Conservation (phyloP, 2,329 filamentous ascomycete species). For the Biscogniauxia mediterranea region DNA sequence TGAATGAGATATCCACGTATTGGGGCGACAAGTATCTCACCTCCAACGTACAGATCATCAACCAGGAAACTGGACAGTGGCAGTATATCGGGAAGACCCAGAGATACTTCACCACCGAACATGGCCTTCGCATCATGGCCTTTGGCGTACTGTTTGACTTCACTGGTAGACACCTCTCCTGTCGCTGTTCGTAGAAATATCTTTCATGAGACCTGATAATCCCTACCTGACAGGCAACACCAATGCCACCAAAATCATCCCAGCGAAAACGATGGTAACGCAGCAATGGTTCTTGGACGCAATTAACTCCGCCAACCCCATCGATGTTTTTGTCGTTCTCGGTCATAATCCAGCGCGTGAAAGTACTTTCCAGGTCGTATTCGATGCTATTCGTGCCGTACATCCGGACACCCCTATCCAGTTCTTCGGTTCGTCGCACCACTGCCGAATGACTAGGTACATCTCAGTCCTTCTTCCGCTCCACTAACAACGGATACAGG, state of each 20-base stretch:
- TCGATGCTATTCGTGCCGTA: slow-evolving; percentile 55
- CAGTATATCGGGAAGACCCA: slow-evolving; percentile 44
- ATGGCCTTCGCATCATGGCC: slow-evolving; percentile 44
- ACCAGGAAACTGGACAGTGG: slow-evolving; percentile 37
- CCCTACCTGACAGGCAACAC: slow-evolving; percentile 46
- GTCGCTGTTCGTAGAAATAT: slow-evolving; percentile 36
- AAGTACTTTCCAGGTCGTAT: slow-evolving; percentile 46
- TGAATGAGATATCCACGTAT: slow-evolving; percentile 55
- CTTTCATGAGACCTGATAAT: slow-evolving; percentile 4
- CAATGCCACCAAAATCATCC: slow-evolving; percentile 60
- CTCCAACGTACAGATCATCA: slow-evolving; percentile 44
- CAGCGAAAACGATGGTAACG: slow-evolving; percentile 48
- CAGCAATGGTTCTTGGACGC: slow-evolving; percentile 61
- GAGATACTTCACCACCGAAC: slow-evolving; percentile 42
- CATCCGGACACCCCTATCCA: slow-evolving; percentile 60
- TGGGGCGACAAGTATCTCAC: slow-evolving; percentile 49
- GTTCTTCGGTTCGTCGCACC: slow-evolving; percentile 44
- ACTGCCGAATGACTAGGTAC: not conserved
- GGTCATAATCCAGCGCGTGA: slow-evolving; percentile 61
- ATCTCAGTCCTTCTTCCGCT: not conserved
- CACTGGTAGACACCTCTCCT: slow-evolving; percentile 44
- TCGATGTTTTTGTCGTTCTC: slow-evolving; percentile 63
- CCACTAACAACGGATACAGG: slow-evolving; percentile 35
- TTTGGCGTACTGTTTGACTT: slow-evolving; percentile 47
- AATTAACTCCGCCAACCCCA: slow-evolving; percentile 49